phyloP scores from a whole-genome alignment of 352 stramenopile genomes.

The Phytophthora colocasiae region DNA sequence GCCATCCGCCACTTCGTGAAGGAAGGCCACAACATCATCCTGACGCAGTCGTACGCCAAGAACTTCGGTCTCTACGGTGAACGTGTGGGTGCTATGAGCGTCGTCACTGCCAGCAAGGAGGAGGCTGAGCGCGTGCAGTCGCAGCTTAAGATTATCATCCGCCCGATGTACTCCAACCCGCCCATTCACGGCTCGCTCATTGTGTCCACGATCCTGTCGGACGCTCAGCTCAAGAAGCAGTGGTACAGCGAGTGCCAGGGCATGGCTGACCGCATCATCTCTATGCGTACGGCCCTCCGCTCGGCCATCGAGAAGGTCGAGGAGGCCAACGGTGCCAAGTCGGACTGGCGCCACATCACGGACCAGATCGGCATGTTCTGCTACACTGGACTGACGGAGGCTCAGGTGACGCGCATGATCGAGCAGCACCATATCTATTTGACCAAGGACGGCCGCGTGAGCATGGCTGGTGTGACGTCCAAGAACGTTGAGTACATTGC shows the following conservation, averaged over 20 bases:
- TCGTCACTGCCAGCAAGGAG: constrained; percentile 94
- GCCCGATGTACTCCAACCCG: constrained; percentile 99
- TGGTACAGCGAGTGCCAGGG: constrained; percentile 96
- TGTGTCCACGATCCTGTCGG: constrained; percentile 96
- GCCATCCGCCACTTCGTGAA: constrained; percentile 98
- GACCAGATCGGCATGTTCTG: constrained; percentile 99
- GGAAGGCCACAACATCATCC: constrained; percentile 96
- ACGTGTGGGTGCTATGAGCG: constrained; percentile 96
- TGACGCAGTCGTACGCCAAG: constrained; percentile 99
- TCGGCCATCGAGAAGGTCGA: constrained; percentile 86
- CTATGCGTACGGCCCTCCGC: constrained; percentile 91
- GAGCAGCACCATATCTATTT: constrained; percentile 98
- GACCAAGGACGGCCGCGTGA: constrained; percentile 98
- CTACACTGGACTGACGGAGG: constrained; percentile 96
- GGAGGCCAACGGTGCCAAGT: constrained; percentile 75
- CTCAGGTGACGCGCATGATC: constrained; percentile 95
- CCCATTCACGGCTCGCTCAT: constrained; percentile 98
- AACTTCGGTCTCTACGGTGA: constrained; percentile 99
- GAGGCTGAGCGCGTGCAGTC: constrained; percentile 96
- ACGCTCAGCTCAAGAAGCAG: constrained; percentile 92
- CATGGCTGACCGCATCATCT: constrained; percentile 97
- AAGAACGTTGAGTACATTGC: constrained; percentile 98
- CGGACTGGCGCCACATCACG: constrained; percentile 98
- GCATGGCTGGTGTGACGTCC: constrained; percentile 96
- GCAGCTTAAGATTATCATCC: constrained; percentile 99